These are phyloP conservation scores for Atalantia buxifolia DNA, from an alignment of 345 rosid genomes.

Conservation along the genomic window DNA sequence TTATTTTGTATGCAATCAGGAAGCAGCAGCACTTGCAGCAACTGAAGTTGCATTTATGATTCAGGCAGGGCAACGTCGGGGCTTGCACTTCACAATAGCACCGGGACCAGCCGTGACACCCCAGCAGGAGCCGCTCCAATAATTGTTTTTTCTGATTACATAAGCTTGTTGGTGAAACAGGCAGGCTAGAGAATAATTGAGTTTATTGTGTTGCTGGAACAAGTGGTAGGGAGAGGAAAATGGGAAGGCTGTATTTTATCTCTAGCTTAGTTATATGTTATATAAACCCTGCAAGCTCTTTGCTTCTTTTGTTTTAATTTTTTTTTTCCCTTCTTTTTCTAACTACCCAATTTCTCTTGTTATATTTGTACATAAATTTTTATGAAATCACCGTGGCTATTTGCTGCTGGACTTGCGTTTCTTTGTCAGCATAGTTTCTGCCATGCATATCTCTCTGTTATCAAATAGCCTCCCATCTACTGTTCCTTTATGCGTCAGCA, in stretches of 20 bases:
- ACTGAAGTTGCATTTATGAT: conserved; percentile 91
- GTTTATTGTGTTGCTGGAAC: not conserved
- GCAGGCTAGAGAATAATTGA: conserved; percentile 2
- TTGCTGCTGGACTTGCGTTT: conserved; percentile 6
- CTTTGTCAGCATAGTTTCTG: not conserved
- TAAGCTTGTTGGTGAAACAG: not conserved
- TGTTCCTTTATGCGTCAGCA: too few species aligned
- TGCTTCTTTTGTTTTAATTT: too few species aligned
- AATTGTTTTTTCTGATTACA: not conserved
- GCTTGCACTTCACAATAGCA: conserved; percentile 67
- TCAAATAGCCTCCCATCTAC: too few species aligned
- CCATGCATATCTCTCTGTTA: too few species aligned
- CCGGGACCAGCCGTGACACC: conserved; percentile 49
- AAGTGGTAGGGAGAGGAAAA: not conserved
- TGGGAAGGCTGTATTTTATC: not conserved
- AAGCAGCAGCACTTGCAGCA: conserved; percentile 86
- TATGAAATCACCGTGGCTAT: not conserved
- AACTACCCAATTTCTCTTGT: not conserved
- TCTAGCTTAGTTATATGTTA: not conserved
- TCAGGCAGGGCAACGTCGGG: conserved; percentile 71
- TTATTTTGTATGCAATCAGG: conserved; percentile 42
- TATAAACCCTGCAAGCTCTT: not conserved
- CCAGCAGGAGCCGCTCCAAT: conserved; percentile 45
- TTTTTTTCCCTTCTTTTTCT: not conserved
- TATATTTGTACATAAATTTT: conserved; percentile 25